Evolutionary conservation across 495 filamentous ascomycete genomes (phyloP), one percentile per base, ranked within the genome.

Genomic region (Acidiella bohemica): DNA sequence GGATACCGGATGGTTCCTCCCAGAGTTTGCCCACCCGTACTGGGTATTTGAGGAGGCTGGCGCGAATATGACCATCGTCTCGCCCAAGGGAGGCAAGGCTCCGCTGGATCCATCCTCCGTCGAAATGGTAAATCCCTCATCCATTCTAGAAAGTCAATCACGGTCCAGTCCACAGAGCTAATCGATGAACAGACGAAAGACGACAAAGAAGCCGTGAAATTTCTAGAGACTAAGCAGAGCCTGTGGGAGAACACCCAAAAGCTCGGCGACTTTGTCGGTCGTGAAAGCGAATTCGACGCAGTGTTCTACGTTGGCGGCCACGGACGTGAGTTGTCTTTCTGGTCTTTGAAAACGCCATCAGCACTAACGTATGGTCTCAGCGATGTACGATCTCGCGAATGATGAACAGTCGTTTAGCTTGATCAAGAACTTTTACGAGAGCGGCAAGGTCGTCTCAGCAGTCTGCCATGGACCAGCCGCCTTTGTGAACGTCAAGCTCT

Each of bases 281-380:
- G 64, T 21, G 67, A 68, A 0, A 55, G 43, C 29, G 75, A 82
- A 31, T 84, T 74, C 51, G 79, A 73, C 37, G 80, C 74, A 18
- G 58, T 85, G 31, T 82, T 78, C 57, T 82, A 70, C 56, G 78
- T 81, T 10, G 81, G 81, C 48, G 81, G 81, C 18, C 76, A 84
- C 59, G 81, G 80, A n/a, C 80, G 72, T 75, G 59, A 35, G 71
- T 62, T 14, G 11, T 9, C 9, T 12, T 4, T 19, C 12, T 3
- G 20, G 3, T 8, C 5, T 12, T 37, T 6, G 9, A 3, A 20
- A 19, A 16, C 8, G 9, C 17, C n/a, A n/a, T n/a, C 5, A n/a
- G 17, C 20, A 24, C 34, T 37, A 19, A 37, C 13, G 14, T n/a
- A 25, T 11, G 4, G 25, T 23, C 22, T 19, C 14, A 76, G 71